These are phyloP conservation scores for Entonaema liquescens DNA, from an alignment of 495 filamentous ascomycete species.

Conservation along the genomic window DNA sequence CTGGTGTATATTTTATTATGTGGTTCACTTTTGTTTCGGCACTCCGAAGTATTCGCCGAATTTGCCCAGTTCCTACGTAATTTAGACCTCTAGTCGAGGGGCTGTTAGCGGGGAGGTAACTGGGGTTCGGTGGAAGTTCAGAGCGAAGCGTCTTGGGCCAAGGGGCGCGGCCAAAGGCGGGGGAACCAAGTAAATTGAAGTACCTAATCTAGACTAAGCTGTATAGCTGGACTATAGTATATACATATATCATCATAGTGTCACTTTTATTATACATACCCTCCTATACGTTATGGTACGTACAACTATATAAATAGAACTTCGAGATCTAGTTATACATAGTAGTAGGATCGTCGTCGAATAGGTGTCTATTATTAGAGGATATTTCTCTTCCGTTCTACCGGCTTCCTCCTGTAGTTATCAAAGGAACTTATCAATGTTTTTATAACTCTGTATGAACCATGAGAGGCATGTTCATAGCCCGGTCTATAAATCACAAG, in stretches of 20 bases:
- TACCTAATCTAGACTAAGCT: not conserved
- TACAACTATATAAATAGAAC: too few relatives aligned
- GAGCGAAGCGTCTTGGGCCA: not conserved
- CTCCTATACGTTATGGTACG: too few relatives aligned
- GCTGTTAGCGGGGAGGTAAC: not conserved
- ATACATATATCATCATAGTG: too few relatives aligned
- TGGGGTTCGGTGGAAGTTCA: not conserved
- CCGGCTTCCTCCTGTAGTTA: not conserved
- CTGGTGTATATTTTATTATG: not conserved
- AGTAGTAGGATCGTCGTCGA: too few relatives aligned
- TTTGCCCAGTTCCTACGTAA: not conserved
- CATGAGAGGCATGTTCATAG: not conserved
- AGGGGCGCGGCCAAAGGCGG: not conserved
- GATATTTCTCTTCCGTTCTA: not conserved
- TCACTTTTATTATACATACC: too few relatives aligned
- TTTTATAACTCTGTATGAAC: not conserved
- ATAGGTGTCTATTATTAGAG: not conserved
- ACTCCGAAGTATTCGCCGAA: not conserved
- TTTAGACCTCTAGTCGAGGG: not conserved
- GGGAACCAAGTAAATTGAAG: not conserved
- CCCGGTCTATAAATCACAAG: not conserved
- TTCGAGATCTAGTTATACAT: too few relatives aligned
- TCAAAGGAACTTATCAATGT: not conserved
- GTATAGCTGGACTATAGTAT: too few relatives aligned
- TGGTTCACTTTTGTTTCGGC: not conserved